A percentile compares a stretch with the other conserved stretches of the same genome.
Conservation (phyloP, 495 filamentous ascomycete genomes). For the Neurospora terricola region DNA sequence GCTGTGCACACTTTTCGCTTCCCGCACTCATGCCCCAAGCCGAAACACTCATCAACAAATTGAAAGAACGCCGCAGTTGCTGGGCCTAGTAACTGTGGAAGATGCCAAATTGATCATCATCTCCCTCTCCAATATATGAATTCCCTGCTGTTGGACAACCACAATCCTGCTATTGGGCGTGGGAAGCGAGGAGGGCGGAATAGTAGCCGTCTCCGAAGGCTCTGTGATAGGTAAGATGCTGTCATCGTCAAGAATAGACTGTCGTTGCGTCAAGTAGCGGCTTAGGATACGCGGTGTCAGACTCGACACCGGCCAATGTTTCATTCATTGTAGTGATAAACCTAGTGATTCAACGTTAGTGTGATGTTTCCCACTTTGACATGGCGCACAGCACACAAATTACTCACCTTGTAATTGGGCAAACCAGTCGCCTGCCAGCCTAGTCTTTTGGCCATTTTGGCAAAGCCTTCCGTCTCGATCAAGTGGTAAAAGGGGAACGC, state of each 20-base stretch:
- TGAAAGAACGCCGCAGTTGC: not conserved
- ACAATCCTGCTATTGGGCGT: not conserved
- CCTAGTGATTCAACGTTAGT: slow-evolving; percentile 39
- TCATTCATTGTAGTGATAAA: slow-evolving; percentile 88
- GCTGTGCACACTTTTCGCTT: not conserved
- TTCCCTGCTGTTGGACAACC: not conserved
- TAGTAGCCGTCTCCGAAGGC: not conserved
- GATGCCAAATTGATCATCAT: not conserved
- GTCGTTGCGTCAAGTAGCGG: not conserved
- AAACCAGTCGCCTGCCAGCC: slow-evolving; percentile 77
- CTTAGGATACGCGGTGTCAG: not conserved
- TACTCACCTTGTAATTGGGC: slow-evolving; percentile 89
- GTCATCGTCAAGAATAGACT: not conserved
- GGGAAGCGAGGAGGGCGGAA: not conserved
- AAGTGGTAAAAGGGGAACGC: slow-evolving; percentile 93
- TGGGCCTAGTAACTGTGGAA: not conserved
- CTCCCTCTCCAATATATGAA: not conserved
- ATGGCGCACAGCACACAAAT: not conserved
- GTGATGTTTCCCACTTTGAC: not conserved
- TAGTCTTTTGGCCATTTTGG: slow-evolving; percentile 86
- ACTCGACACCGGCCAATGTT: slow-evolving; percentile 1
- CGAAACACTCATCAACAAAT: not conserved
- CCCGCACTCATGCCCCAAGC: not conserved
- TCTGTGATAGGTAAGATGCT: not conserved
- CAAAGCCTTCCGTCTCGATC: slow-evolving; percentile 96